Evolutionary conservation across 768 basidiomycete species (phyloP).

Genomic region (Termitomyces sp.): DNA sequence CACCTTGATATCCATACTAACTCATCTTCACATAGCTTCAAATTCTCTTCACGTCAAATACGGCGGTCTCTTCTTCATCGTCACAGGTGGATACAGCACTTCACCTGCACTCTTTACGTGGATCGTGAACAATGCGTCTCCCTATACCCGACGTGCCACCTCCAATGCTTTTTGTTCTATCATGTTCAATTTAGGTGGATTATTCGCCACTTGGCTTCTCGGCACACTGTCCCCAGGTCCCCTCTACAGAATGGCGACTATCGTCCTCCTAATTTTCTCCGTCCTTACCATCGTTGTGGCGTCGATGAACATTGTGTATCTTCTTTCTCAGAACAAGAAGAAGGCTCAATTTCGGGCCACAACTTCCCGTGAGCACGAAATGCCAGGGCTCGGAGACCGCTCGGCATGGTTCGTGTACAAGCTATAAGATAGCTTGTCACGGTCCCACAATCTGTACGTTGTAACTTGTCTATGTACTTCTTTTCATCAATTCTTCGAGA

Average conservation of each 20-base stretch:
- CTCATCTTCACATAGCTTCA: background rate
- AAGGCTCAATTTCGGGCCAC: background rate
- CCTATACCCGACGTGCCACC: conserved; percentile 55
- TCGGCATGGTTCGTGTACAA: background rate
- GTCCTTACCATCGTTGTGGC: background rate
- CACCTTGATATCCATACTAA: background rate
- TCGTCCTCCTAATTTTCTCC: background rate
- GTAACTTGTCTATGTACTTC: no score
- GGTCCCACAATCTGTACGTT: no score
- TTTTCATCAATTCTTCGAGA: no score
- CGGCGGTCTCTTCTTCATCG: conserved; percentile 53
- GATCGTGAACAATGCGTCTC: conserved; percentile 61
- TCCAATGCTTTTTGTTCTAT: conserved; percentile 56
- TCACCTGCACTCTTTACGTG: conserved; percentile 57
- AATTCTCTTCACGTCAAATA: conserved; percentile 38
- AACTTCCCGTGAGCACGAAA: background rate
- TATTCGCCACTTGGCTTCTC: conserved; percentile 60
- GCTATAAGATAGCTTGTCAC: background rate
- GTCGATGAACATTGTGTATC: background rate
- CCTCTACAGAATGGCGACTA: background rate
- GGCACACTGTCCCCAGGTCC: conserved; percentile 18
- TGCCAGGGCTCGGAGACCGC: background rate
- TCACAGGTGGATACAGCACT: conserved; percentile 52
- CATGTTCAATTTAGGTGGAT: conserved; percentile 57
- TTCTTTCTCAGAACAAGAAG: background rate